Base-by-base conservation (phyloP, 1,139 yeast genomes). In the Scheffersomyces lignicola region DNA sequence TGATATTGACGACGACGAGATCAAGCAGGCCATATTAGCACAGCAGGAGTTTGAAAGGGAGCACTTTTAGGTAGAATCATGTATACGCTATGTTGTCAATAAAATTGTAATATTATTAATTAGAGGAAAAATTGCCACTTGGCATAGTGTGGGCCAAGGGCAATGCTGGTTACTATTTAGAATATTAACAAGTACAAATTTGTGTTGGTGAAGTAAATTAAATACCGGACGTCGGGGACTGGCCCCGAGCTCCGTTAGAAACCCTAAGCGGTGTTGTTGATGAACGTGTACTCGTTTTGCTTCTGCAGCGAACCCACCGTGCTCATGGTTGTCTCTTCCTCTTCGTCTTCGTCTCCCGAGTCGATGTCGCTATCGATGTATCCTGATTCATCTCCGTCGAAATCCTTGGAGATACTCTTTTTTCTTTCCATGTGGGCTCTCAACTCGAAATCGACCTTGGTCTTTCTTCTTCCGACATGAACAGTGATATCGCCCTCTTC, bases 21-120 rank as follows among this genome's bases (percentile, higher is more conserved):
- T 76, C 10, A 73, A 69, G 51, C 47, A 61, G 25, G 95, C 90
- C 1, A 83, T 88, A 36, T 49, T 75, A 34, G 72, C 69, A 30
- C 96, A 88, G 55, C 84, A 81, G 49, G 58, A 60, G 29, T 67
- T 66, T 37, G 96, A 87, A 56, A 48, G 40, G 18, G 34, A 36
- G 9, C 22, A 34, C 11, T 26, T n/a, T 10, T 26, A 16, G 11
- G n/a, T 9, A 25, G 12, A 3, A n/a, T n/a, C n/a, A n/a, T n/a
- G n/a, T n/a, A n/a, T n/a, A n/a, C n/a, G n/a, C n/a, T n/a, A n/a
- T n/a, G n/a, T n/a, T n/a, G n/a, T n/a, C n/a, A n/a, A n/a, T n/a
- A n/a, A n/a, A n/a, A n/a, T n/a, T n/a, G n/a, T n/a, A n/a, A n/a
- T n/a, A n/a, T n/a, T n/a, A n/a, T n/a, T n/a, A n/a, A n/a, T n/a